Evolutionary conservation across 129 eudicot species (phyloP).

Genomic region (Centrapalus pauciflorus): DNA sequence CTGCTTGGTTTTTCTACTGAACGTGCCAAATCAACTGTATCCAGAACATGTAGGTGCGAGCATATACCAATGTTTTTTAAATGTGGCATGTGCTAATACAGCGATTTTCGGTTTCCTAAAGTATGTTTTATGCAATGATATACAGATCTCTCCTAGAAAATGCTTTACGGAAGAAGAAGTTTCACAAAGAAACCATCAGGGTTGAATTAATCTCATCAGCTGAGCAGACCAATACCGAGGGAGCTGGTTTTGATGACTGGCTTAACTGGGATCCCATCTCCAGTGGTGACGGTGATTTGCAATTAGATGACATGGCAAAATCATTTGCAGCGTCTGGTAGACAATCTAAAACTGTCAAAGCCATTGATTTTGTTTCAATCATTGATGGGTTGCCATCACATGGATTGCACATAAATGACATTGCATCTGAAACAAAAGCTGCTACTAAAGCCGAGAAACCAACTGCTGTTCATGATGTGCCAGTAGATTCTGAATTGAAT

Average conservation of each 20-base stretch:
- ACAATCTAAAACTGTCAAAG: constrained; percentile 35
- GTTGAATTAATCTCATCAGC: constrained; percentile 56
- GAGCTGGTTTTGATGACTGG: constrained; percentile 53
- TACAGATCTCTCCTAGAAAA: constrained; percentile 63
- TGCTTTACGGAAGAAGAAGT: constrained; percentile 66
- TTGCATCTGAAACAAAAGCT: constrained; percentile 22
- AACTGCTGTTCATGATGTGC: constrained; percentile 1
- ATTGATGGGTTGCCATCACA: constrained; percentile 51
- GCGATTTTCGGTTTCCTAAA: not conserved
- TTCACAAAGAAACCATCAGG: constrained; percentile 67
- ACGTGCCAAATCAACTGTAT: constrained; percentile 78
- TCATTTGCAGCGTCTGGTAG: constrained; percentile 47
- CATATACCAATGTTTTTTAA: not conserved
- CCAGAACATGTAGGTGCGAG: constrained; percentile 75
- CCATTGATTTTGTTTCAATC: constrained; percentile 49
- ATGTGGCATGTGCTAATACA: not conserved
- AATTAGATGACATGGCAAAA: constrained; percentile 75
- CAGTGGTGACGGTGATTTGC: constrained; percentile 89
- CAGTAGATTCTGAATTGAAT: constrained; percentile 21
- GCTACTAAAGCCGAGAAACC: constrained; percentile 8
- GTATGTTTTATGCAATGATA: constrained; percentile 2
- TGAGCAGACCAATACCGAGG: constrained; percentile 20
- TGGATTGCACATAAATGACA: constrained; percentile 53
- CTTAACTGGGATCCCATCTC: constrained; percentile 94
- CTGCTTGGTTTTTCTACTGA: constrained; percentile 69